Evolutionary conservation across 129 eudicot species (phyloP).

Genomic region (Flaveria trinervia): DNA sequence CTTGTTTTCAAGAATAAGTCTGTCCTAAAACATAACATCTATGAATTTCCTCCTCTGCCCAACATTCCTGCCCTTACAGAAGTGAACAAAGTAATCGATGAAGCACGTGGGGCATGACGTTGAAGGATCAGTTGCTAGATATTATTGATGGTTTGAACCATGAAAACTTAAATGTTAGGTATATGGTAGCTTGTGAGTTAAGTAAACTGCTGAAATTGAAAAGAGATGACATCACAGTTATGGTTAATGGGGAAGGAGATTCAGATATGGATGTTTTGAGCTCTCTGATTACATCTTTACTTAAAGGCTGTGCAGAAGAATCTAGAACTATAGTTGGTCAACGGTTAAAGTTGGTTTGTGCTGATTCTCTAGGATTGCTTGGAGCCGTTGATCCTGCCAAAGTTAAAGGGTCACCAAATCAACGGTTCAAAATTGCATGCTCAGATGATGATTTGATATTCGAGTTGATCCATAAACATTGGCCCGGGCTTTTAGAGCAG

Average conservation of each 20-base stretch:
- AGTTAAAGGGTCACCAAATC: conserved; percentile 68
- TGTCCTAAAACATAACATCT: conserved; percentile 78
- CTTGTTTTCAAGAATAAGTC: conserved; percentile 76
- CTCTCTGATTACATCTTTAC: conserved; percentile 77
- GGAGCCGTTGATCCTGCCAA: conserved; percentile 99
- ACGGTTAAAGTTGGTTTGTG: conserved; percentile 84
- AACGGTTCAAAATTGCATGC: conserved; percentile 87
- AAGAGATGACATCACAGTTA: conserved; percentile 69
- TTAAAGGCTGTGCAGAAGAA: conserved; percentile 97
- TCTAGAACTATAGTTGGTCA: conserved; percentile 94
- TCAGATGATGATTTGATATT: conserved; percentile 96
- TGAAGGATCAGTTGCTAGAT: conserved; percentile 77
- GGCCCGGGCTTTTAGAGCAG: conserved; percentile 95
- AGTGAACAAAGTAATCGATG: conserved; percentile 85
- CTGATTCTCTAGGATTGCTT: conserved; percentile 90
- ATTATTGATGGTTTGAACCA: conserved; percentile 85
- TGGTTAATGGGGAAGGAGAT: conserved; percentile 68
- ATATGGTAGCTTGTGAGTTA: conserved; percentile 95
- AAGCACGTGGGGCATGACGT: conserved; percentile 76
- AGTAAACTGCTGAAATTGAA: conserved; percentile 69
- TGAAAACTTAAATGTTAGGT: conserved; percentile 91
- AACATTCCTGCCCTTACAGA: conserved; percentile 69
- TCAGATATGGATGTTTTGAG: conserved; percentile 72
- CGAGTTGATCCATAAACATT: conserved; percentile 96
- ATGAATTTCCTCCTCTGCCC: conserved; percentile 88